phyloP scores from a whole-genome alignment of 2,329 filamentous ascomycete genomes.

The Geoglossum cookeanum region DNA sequence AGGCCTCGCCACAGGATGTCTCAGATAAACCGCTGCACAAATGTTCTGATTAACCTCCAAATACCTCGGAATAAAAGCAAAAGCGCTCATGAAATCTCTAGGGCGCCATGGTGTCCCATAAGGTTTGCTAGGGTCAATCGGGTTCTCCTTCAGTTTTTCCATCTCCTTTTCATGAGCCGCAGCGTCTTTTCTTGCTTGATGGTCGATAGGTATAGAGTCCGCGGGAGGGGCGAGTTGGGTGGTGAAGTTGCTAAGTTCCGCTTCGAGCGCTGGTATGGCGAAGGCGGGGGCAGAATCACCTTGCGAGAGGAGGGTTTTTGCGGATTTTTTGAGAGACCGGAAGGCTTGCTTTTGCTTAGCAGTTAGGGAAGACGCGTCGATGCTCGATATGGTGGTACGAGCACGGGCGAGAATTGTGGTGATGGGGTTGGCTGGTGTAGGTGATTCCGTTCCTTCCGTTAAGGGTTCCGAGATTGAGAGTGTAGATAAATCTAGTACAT shows the following conservation, averaged over 20 bases:
- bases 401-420: conserved; percentile 34
- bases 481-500: background rate
- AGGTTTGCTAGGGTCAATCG: conserved; percentile 56
- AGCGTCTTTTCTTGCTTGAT: conserved; percentile 20
- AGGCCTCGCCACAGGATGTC: conserved; percentile 77
- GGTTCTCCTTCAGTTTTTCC: conserved; percentile 50
- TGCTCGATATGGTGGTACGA: conserved; percentile 36
- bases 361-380: conserved; percentile 32
- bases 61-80: conserved; percentile 88
- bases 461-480: background rate
- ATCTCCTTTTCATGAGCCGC: conserved; percentile 33
- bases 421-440: conserved; percentile 21
- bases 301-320: conserved; percentile 18
- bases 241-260: conserved; percentile 26
- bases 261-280: conserved; percentile 17
- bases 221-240: conserved; percentile 12
- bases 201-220: conserved; percentile 12
- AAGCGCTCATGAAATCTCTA: conserved; percentile 69
- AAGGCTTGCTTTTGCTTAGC: conserved; percentile 51
- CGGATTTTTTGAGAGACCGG: conserved; percentile 29
- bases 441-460: conserved; percentile 14
- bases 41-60: conserved; percentile 96
- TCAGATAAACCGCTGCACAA: conserved; percentile 83
- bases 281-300: conserved; percentile 5
- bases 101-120: conserved; percentile 87